Base-by-base conservation (phyloP, 108 stramenopile species). In the Asterionellopsis glacialis region DNA sequence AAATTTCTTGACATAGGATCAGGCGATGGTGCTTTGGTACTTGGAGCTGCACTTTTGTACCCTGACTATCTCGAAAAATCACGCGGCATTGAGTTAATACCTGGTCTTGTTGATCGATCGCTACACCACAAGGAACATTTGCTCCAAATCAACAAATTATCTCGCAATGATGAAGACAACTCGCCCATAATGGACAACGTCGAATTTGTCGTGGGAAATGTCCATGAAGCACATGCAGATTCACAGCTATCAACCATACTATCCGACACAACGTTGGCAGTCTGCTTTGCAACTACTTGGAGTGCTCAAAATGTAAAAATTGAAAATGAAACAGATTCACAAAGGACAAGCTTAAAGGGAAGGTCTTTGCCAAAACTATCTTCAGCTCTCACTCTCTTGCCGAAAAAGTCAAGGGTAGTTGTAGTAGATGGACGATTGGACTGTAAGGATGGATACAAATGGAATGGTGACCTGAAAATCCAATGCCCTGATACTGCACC, bases 201-300 rank as follows among this genome's bases (percentile, higher is more conserved):
- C 7, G 33, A 33, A 33, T 33, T 33, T 33, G 33, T 33, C 33
- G 33, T 7, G 7, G 2, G 33, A 2, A 33, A 5, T 7, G 33
- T 33, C 7, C 10, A 38, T 25, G 18, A 40, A 21, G 5, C 21
- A 25, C 25, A 64, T 40, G 24, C 62, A 63, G 16, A 59, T 15
- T 12, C n/a, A 45, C 22, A 43, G 50, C 19, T 61, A 22, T 40
- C 14, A 41, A 10, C 19, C 0, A 53, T 64, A 12, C 55, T 69
- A 12, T 11, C 41, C 13, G 69, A 75, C 11, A 48, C 68, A 11
- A 75, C 69, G 14, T 27, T 75, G 43, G 74, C 64, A 41, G 51
- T 75, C 16, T 75, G 74, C 51, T 75, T 75, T 57, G 68, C 69
- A 11, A 75, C 74, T 6, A 75, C 74, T 24, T 75, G 74, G 74